Base-by-base conservation (phyloP, 495 filamentous ascomycete genomes). In the Pyrenula aspistea region DNA sequence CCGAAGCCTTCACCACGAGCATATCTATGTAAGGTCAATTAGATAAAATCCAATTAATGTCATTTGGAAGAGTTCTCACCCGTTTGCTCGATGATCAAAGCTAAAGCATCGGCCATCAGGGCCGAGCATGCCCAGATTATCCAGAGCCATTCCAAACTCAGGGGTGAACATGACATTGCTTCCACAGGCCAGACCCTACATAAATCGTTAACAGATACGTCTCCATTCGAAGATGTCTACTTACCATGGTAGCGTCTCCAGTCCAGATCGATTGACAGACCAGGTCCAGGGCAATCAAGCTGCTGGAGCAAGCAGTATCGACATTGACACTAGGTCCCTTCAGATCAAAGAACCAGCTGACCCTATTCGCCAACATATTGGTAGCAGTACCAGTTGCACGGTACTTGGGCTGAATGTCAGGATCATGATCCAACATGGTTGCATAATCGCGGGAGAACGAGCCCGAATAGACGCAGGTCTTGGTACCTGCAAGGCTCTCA, bases 331-430 rank as follows among this genome's bases (percentile, higher is more conserved):
- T 69, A 10, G 73, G 68, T 4, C 73, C 73, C 2, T 63, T 60
- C 10, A 77, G 63, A 25, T 74, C 68, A 49, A 74, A 71, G 50
- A 68, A 70, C 64, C 71, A 75, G 21, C 69, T 73, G n/a, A 76
- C 64, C 1, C 73, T 66, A 49, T 73, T 73, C 0, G 74, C 57
- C n/a, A 68, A 54, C 52, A 67, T 61, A 23, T 57, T 62, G n/a
- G 25, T 22, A 4, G 53, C 55, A 12, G 21, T 59, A 1, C 61
- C 58, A 0, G 54, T 61, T 1, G 56, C 59, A 22, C 20, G 3
- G 31, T 49, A 53, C 15, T 53, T 53, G 12, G 51, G 1, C 2
- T 22, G 12, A 11, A 15, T 8, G 15, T 53, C 51, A 12, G 51
- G 51, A 24, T 53, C 51, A 23, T 24, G 51, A 12, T 15, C 15